A percentile compares a stretch with the other conserved stretches of the same genome.
Conservation (phyloP, 2,329 filamentous ascomycete species). For the Pleomassaria siparia region DNA sequence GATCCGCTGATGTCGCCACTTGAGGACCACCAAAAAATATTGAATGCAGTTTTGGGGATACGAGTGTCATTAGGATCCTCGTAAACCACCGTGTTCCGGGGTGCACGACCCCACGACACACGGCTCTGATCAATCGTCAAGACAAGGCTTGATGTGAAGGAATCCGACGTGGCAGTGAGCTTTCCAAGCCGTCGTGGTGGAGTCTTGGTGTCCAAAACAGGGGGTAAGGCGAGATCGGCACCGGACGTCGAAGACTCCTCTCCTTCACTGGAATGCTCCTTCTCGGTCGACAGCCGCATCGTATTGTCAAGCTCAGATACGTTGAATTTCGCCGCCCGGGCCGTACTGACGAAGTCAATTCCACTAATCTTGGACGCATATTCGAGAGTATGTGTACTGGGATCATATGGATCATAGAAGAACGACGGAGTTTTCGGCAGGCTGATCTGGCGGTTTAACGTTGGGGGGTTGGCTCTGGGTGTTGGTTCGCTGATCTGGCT, state of each 20-base stretch:
- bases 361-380: slow-evolving; percentile 51
- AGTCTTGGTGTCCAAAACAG: slow-evolving; percentile 37
- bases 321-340: slow-evolving; percentile 17
- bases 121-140: slow-evolving; percentile 64
- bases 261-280: slow-evolving; percentile 14
- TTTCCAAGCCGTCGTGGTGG: slow-evolving; percentile 59
- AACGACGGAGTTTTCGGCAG: slow-evolving; percentile 48
- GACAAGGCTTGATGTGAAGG: slow-evolving; percentile 65
- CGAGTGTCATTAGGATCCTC: slow-evolving; percentile 63
- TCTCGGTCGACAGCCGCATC: slow-evolving; percentile 23
- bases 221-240: slow-evolving; percentile 23
- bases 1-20: slow-evolving; percentile 70
- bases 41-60: slow-evolving; percentile 80
- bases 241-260: slow-evolving; percentile 16
- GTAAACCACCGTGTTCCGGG: slow-evolving; percentile 69
- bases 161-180: slow-evolving; percentile 66
- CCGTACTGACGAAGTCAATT: slow-evolving; percentile 41
- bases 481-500: slow-evolving; percentile 41
- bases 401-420: slow-evolving; percentile 48
- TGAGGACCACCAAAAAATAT: slow-evolving; percentile 62
- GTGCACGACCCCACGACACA: slow-evolving; percentile 76
- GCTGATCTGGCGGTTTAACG: slow-evolving; percentile 47
- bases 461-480: slow-evolving; percentile 35
- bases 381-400: slow-evolving; percentile 49
- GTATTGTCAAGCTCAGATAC: slow-evolving; percentile 33